Evolutionary conservation across 148 eudicot species (phyloP).

Genomic region (Dysphania ambrosioides): DNA sequence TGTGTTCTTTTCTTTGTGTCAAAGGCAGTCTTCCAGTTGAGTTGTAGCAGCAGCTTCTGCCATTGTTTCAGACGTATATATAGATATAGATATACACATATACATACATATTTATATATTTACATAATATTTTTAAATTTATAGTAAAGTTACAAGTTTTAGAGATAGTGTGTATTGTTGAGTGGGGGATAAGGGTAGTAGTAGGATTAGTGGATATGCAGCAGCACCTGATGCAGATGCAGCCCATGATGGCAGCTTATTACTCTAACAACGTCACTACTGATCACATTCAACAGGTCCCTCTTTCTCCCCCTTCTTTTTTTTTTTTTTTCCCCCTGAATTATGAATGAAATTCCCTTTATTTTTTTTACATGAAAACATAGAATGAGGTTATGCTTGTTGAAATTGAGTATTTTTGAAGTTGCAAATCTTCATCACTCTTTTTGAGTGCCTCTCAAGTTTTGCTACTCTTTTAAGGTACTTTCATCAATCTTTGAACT

Average conservation of each 20-base stretch:
- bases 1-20: constrained; percentile 14
- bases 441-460: constrained; percentile 19
- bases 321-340: neutral
- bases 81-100: no score
- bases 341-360: no score
- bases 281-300: constrained; percentile 95
- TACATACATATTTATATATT: no score
- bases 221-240: constrained; percentile 99
- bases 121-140: no score
- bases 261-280: constrained; percentile 89
- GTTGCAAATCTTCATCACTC: neutral
- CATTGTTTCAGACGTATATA: constrained; percentile 28
- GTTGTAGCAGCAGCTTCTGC: constrained; percentile 8
- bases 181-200: no score
- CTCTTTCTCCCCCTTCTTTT: neutral
- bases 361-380: no score
- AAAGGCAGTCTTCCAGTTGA: constrained; percentile 6
- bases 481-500: neutral
- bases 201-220: constrained; percentile 61
- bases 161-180: no score
- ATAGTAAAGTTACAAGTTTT: no score
- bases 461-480: neutral
- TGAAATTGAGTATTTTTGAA: neutral
- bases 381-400: no score
- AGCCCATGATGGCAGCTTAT: constrained; percentile 96